Conservation (phyloP, 495 filamentous ascomycete genomes). For the Penicillium steckii region DNA sequence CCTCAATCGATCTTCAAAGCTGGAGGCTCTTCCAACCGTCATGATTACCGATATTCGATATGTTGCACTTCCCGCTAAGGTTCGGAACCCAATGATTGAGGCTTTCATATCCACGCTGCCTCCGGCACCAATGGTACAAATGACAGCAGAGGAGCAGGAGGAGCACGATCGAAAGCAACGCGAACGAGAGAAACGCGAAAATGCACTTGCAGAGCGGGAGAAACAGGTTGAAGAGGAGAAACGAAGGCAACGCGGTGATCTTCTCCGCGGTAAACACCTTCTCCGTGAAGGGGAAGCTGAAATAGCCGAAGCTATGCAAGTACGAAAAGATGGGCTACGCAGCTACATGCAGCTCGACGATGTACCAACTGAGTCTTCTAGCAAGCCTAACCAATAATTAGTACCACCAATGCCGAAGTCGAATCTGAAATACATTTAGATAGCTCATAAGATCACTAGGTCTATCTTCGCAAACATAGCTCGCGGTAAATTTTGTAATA, state of each 20-base stretch:
- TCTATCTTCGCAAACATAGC: not conserved
- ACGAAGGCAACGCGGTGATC: conserved; percentile 59
- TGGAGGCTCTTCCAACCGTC: conserved; percentile 62
- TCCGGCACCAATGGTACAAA: conserved; percentile 57
- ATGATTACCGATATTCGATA: conserved; percentile 78
- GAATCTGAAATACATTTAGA: too few species aligned
- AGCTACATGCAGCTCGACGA: conserved; percentile 55
- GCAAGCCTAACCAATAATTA: conserved; percentile 6
- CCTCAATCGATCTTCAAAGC: conserved; percentile 64
- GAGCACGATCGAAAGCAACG: conserved; percentile 58
- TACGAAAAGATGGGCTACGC: conserved; percentile 68
- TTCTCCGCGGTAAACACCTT: conserved; percentile 63
- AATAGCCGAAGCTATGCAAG: conserved; percentile 73
- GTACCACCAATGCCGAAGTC: too few species aligned
- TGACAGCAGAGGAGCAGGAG: conserved; percentile 57
- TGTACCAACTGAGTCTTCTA: conserved; percentile 11
- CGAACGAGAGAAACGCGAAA: conserved; percentile 68
- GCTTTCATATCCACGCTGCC: conserved; percentile 72
- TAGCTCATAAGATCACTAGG: not conserved
- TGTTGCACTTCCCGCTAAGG: conserved; percentile 67
- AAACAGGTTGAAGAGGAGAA: conserved; percentile 74
- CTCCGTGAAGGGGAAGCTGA: conserved; percentile 76
- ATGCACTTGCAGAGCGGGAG: conserved; percentile 73
- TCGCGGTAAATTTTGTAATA: not conserved
- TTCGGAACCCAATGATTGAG: conserved; percentile 72